Evolutionary conservation across 192 early-diverging fungal species (phyloP).

Genomic region (Backusella psychrophila): DNA sequence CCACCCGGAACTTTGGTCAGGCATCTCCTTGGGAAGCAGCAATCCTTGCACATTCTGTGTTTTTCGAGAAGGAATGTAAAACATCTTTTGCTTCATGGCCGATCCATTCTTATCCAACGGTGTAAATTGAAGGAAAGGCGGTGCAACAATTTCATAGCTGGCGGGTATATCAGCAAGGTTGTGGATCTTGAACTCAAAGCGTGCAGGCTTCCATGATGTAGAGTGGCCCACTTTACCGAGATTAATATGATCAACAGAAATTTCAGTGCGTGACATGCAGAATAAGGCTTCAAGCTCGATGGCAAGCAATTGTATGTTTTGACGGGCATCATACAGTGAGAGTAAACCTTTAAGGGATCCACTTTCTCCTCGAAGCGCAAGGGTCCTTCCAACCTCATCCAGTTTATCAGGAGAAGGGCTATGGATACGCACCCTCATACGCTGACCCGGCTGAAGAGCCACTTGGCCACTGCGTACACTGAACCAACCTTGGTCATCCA

Average conservation of each 20-base stretch:
- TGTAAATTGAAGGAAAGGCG: slow-evolving; percentile 33
- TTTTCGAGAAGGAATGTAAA: slow-evolving; percentile 41
- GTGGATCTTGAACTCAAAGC: slow-evolving; percentile 57
- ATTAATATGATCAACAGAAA: slow-evolving; percentile 55
- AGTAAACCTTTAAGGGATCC: slow-evolving; percentile 56
- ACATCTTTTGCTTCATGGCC: not conserved
- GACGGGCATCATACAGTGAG: slow-evolving; percentile 54
- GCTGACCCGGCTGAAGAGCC: slow-evolving; percentile 31
- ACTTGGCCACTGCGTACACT: slow-evolving; percentile 22
- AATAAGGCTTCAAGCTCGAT: slow-evolving; percentile 61
- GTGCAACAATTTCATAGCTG: slow-evolving; percentile 52
- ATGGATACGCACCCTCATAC: slow-evolving; percentile 15
- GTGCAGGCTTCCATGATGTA: slow-evolving; percentile 65
- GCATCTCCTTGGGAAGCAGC: slow-evolving; percentile 62
- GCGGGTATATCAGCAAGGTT: slow-evolving; percentile 68
- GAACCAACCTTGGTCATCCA: not conserved
- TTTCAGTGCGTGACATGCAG: slow-evolving; percentile 55
- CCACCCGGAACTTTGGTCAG: slow-evolving; percentile 48
- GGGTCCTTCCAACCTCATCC: not conserved
- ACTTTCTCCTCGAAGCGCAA: slow-evolving; percentile 48
- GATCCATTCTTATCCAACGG: slow-evolving; percentile 25
- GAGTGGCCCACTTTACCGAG: slow-evolving; percentile 78
- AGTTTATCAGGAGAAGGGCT: slow-evolving; percentile 24
- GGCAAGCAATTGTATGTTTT: slow-evolving; percentile 49
- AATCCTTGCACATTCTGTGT: slow-evolving; percentile 52